Conservation (phyloP, 139 green algal genomes). For the Marvania coccoides region DNA sequence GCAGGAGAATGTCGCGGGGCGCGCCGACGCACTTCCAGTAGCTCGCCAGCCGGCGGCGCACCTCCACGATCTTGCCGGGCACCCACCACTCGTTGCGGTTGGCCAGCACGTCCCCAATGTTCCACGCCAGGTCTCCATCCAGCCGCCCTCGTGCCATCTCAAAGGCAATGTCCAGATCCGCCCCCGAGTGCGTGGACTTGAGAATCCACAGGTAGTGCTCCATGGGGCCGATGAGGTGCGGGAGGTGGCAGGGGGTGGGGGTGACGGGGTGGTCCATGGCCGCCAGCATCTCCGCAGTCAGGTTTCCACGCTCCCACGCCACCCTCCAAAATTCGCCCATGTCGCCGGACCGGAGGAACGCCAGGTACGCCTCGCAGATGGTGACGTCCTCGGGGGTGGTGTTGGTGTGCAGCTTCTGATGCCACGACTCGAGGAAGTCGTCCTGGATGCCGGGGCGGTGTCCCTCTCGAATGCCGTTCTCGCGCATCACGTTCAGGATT, state of each 20-base stretch:
- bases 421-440: conserved; percentile 87
- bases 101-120: conserved; percentile 65
- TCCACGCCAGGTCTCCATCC: conserved; percentile 54
- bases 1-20: conserved; percentile 71
- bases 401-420: conserved; percentile 99
- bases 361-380: conserved; percentile 96
- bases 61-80: conserved; percentile 83
- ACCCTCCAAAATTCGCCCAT: conserved; percentile 58
- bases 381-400: conserved; percentile 95
- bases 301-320: conserved; percentile 60
- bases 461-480: conserved; percentile 80
- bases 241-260: conserved; percentile 66
- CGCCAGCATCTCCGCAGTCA: conserved; percentile 63
- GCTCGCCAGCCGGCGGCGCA: conserved; percentile 47
- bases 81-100: conserved; percentile 87
- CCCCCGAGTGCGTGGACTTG: conserved; percentile 71
- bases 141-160: conserved; percentile 63
- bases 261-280: conserved; percentile 61
- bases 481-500: conserved; percentile 91
- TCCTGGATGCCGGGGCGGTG: conserved; percentile 78
- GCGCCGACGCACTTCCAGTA: conserved; percentile 53
- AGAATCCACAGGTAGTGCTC: conserved; percentile 86
- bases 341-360: conserved; percentile 56
- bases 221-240: conserved; percentile 76
- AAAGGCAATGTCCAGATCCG: conserved; percentile 73